These are phyloP conservation scores for Raffaelea albimanens DNA, from an alignment of 2,329 filamentous ascomycete genomes.

Conservation along the genomic window DNA sequence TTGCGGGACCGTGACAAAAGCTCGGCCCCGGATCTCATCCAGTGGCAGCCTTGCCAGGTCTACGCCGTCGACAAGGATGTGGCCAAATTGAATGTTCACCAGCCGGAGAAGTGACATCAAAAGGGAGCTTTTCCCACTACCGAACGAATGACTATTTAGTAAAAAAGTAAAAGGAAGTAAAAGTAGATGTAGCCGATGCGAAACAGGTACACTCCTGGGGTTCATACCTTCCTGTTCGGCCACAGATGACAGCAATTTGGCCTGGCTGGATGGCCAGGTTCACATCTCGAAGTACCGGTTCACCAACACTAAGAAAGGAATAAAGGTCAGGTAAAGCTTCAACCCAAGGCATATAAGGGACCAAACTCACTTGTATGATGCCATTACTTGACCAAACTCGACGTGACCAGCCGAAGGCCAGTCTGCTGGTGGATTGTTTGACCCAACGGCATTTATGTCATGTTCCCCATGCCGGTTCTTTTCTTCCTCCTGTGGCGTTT, in stretches of 20 bases:
- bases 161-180: too few relatives aligned
- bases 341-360: too few relatives aligned
- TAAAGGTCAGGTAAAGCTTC: too few relatives aligned
- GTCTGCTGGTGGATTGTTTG: neutral
- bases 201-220: too few relatives aligned
- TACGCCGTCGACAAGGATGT: conserved; percentile 36
- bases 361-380: conserved; percentile 17
- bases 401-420: conserved; percentile 21
- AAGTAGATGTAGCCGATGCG: too few relatives aligned
- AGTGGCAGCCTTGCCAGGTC: conserved; percentile 31
- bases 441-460: neutral
- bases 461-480: conserved; percentile 2
- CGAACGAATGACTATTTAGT: too few relatives aligned
- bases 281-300: conserved; percentile 17
- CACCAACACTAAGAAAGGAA: conserved; percentile 7
- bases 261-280: conserved; percentile 25
- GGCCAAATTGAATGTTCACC: conserved; percentile 31
- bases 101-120: conserved; percentile 39
- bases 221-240: conserved; percentile 37
- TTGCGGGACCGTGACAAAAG: conserved; percentile 27
- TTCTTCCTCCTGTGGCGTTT: conserved; percentile 19
- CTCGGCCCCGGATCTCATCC: conserved; percentile 33
- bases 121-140: conserved; percentile 29
- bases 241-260: conserved; percentile 40
- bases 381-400: conserved; percentile 18